phyloP scores from a whole-genome alignment of 78 protist genomes.

The Corallochytrium limacisporum region DNA sequence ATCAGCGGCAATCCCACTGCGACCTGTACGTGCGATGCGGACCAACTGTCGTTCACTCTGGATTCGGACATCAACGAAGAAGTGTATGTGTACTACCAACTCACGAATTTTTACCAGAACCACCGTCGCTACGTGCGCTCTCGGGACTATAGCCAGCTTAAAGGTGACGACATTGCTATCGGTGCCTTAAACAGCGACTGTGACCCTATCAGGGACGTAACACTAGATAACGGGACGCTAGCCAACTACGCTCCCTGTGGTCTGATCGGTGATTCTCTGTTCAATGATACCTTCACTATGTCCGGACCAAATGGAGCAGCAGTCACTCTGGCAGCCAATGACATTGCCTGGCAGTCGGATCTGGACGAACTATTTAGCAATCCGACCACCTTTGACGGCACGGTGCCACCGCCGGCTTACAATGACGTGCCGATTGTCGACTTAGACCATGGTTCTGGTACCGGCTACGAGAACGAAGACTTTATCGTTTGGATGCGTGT shows the following conservation, averaged over 20 bases:
- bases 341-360: conserved; percentile 3
- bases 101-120: conserved; percentile 71
- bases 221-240: no score
- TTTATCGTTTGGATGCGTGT: conserved; percentile 93
- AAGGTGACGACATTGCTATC: conserved; percentile 7
- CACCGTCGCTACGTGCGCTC: conserved; percentile 69
- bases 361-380: neutral
- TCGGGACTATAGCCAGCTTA: conserved; percentile 38
- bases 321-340: neutral
- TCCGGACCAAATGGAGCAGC: neutral
- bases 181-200: conserved; percentile 44
- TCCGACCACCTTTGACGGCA: conserved; percentile 1
- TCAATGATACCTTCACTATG: conserved; percentile 52
- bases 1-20: no score
- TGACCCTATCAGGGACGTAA: no score
- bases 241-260: conserved; percentile 88
- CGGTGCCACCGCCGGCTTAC: neutral
- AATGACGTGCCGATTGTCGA: neutral
- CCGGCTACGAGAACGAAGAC: conserved; percentile 54
- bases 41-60: no score
- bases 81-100: conserved; percentile 72
- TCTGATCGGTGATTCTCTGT: conserved; percentile 56
- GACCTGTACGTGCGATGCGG: no score
- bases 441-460: neutral
- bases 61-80: no score